Evolutionary conservation across 2,329 filamentous ascomycete genomes (phyloP), one percentile per base, ranked within the genome.

Genomic region (Phaeosphaeriaceae sp.): DNA sequence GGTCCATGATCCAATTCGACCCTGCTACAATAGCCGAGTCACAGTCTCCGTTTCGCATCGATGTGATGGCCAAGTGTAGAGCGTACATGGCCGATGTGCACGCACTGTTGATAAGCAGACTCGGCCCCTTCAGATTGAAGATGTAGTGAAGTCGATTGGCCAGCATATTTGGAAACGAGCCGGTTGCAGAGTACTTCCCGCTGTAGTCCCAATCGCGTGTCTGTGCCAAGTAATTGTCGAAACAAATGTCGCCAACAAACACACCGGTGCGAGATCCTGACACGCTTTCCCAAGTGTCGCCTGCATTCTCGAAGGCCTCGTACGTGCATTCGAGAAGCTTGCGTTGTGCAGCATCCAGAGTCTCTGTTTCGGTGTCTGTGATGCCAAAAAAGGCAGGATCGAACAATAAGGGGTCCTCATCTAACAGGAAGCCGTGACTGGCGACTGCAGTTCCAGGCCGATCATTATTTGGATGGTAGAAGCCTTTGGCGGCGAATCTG

Each of bases 261-360:
- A 70, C 65, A 13, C 66, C 71, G 2, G 67, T 71, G 0, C 51
- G 52, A 0, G 69, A 60, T 0, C 70, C 72, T 1, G 52, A 58
- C 21, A 70, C 50, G 4, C 43, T 65, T 19, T 77, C 71, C 55
- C 68, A 67, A 2, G 71, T 53, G 3, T 70, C 58, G 8, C 74
- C 77, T n/a, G 67, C 77, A 56, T 68, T 76, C 55, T 80, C 78
- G 13, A 86, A 63, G 0, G 78, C 74, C 56, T 81, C 77, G 49
- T 67, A 78, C 0, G 59, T 56, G 0, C 67, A 62, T 53, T 77
- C 75, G 1, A 77, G 59, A 1, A 76, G 54, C 49, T 73, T 72
- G 0, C 74, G 64, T 35, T 78, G 74, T 13, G 56, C 10, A 2
- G 71, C 60, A 49, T 77, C 74, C 58, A 76, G 65, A 1, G 63